Base-by-base conservation (phyloP, 306 rosid genomes). In the Glycyrrhiza uralensis region DNA sequence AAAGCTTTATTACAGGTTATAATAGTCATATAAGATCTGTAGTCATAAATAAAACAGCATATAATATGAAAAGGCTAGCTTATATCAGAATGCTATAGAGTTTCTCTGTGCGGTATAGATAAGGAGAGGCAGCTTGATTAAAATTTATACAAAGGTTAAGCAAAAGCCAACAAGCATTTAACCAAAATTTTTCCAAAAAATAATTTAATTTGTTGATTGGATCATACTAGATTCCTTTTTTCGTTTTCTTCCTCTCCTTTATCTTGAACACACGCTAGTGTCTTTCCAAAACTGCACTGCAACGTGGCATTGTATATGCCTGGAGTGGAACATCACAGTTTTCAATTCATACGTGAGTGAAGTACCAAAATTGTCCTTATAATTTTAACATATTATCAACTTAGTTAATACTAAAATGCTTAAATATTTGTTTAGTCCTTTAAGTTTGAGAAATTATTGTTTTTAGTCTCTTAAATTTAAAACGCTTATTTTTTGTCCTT, bases 211-310 rank as follows among this genome's bases (percentile, higher is more conserved):
- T 45, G 39, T 20, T 32, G 12, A 59, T 18, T 46, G 38, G 3
- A 47, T 30, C 36, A 38, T 11, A 11, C 12, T 55, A 55, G 69
- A 60, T 78, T 62, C 82, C 6, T 38, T 30, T 10, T 30, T 52
- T 54, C 0, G 38, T 78, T 78, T 69, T n/a, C 20, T 62, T 51
- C 13, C 15, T 29, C 79, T 32, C 6, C 4, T 64, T 47, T 44
- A 54, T 65, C 79, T 46, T 22, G 4, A 63, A 4, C 35, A 45
- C 59, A 80, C 64, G 44, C 20, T 42, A 54, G 33, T 76, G 59
- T 65, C 75, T 64, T 65, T 24, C 24, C 45, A 45, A 19, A 45
- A 45, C 58, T 13, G 73, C 58, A 45, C 58, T 13, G 73, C 58
- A 32, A 67, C 77, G 72, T 51, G 82, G 56, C 80, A 6, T 20